Percentiles rank a stretch among this genome's conserved stretches.
phyloP scores from a whole-genome alignment of 352 stramenopile species.

The Aphanomyces astaci region DNA sequence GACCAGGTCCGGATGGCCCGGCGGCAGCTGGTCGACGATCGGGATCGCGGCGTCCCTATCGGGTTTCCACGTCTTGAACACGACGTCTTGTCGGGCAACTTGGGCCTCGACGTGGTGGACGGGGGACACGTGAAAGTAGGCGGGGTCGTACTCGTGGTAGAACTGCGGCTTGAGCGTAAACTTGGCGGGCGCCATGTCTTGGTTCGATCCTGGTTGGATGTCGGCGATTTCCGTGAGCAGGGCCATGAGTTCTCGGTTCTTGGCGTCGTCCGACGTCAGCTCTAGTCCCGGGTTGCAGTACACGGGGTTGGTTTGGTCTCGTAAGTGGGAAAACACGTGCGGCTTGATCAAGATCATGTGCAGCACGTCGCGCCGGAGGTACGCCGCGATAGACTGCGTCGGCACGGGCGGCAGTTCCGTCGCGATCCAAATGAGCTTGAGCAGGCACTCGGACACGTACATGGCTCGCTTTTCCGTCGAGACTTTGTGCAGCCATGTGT shows the following conservation, averaged over 20 bases:
- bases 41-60: constrained; percentile 58
- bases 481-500: constrained; percentile 51
- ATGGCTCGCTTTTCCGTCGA: constrained; percentile 6
- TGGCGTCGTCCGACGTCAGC: constrained; percentile 6
- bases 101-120: constrained; percentile 74
- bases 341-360: constrained; percentile 70
- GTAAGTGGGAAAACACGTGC: constrained; percentile 60
- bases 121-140: constrained; percentile 69
- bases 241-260: constrained; percentile 12
- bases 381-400: constrained; percentile 39
- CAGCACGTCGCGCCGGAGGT: constrained; percentile 81
- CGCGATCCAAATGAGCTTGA: constrained; percentile 79
- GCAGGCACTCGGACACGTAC: constrained; percentile 29
- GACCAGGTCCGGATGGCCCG: constrained; percentile 44
- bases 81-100: constrained; percentile 63
- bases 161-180: constrained; percentile 75
- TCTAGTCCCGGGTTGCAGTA: constrained; percentile 2
- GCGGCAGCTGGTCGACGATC: constrained; percentile 49
- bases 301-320: constrained; percentile 74
- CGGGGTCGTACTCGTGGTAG: constrained; percentile 71
- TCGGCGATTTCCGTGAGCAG: constrained; percentile 15
- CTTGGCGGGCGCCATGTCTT: constrained; percentile 67
- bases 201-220: constrained; percentile 27
- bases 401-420: constrained; percentile 69
- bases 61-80: constrained; percentile 78